Evolutionary conservation across 2,329 filamentous ascomycete genomes (phyloP).

Genomic region (Fusarium devonianum): DNA sequence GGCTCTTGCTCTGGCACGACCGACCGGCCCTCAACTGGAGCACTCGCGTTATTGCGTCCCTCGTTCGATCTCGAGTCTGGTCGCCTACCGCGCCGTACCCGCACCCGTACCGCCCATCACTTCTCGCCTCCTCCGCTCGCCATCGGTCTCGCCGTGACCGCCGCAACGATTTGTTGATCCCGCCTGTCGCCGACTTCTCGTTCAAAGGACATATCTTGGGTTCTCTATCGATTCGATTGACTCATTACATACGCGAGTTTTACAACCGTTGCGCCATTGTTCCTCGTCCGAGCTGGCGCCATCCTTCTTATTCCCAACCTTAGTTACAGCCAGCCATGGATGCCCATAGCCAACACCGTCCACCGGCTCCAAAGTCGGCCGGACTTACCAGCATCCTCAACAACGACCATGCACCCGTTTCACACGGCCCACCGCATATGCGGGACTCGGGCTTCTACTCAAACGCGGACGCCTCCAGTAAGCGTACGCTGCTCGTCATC

Average conservation of each 20-base stretch:
- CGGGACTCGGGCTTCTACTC: constrained; percentile 55
- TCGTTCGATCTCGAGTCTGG: constrained; percentile 6
- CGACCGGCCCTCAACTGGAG: constrained; percentile 8
- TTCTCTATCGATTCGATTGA: constrained; percentile 12
- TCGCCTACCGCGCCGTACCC: constrained; percentile 10
- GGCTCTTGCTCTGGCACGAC: constrained; percentile 34
- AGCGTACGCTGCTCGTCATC: constrained; percentile 46
- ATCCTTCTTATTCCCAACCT: constrained; percentile 15
- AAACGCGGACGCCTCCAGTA: constrained; percentile 53
- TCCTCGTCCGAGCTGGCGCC: constrained; percentile 4
- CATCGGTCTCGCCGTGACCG: constrained; percentile 12
- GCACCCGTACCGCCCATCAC: too few relatives aligned
- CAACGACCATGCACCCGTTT: constrained; percentile 43
- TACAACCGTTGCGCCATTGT: background rate
- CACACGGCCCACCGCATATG: constrained; percentile 45
- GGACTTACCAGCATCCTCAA: constrained; percentile 52
- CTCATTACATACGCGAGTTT: constrained; percentile 14
- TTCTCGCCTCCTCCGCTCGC: constrained; percentile 7
- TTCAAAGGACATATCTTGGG: constrained; percentile 11
- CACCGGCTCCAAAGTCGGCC: constrained; percentile 45
- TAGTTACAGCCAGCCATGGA: constrained; percentile 37
- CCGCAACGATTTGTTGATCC: constrained; percentile 9
- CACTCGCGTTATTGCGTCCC: constrained; percentile 18
- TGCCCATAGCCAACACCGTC: constrained; percentile 39
- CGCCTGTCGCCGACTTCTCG: constrained; percentile 3